Conservation (phyloP, 179 eudicot species). For the Patellifolia procumbens region DNA sequence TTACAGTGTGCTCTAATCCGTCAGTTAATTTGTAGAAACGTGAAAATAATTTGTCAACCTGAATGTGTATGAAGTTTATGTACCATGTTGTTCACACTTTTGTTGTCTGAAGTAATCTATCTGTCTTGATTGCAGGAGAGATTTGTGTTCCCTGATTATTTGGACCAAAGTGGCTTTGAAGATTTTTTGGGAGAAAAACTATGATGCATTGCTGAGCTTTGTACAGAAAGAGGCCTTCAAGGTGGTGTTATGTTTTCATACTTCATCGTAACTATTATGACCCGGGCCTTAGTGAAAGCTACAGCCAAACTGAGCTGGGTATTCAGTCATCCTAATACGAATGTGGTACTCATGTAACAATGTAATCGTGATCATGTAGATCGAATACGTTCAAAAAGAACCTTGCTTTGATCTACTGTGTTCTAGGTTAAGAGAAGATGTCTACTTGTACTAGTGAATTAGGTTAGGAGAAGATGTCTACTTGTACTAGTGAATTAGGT, state of each 20-base stretch:
- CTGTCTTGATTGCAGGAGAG: conserved; percentile 25
- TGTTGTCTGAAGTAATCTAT: neutral
- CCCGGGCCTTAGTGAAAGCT: neutral
- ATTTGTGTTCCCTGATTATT: conserved; percentile 19
- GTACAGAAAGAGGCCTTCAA: conserved; percentile 12
- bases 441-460: neutral
- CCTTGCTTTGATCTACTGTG: neutral
- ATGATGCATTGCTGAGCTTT: neutral
- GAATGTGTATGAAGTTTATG: neutral
- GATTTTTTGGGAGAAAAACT: neutral
- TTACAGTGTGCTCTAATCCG: neutral
- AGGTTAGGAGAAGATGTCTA: neutral
- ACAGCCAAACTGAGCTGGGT: conserved; percentile 5
- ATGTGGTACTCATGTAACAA: neutral
- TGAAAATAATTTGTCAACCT: neutral
- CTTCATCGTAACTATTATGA: neutral
- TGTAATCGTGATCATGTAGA: neutral
- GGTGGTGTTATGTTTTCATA: neutral
- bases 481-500: neutral
- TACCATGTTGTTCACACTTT: neutral
- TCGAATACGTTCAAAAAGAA: no score
- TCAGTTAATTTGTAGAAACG: neutral
- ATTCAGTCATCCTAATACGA: conserved; percentile 7
- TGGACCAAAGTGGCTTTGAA: neutral
- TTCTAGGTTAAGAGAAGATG: neutral